Percentiles rank a stretch among this genome's conserved stretches.
These are phyloP conservation scores for Aphanomyces invadans DNA, from an alignment of 352 stramenopile genomes.

Conservation along the genomic window DNA sequence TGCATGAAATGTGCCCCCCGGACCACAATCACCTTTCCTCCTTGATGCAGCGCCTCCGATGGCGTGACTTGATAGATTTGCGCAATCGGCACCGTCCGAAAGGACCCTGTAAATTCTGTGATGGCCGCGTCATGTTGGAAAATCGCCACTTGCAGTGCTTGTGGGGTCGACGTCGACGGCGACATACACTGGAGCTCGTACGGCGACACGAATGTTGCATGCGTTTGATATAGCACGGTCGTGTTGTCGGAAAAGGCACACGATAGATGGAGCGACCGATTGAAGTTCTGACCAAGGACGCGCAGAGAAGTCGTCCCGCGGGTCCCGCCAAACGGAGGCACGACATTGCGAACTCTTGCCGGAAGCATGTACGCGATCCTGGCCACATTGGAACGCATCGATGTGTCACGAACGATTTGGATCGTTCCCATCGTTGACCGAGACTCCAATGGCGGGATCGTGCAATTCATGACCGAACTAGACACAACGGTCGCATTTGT, in stretches of 20 bases:
- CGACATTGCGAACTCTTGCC: conserved; percentile 32
- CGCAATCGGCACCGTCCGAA: not conserved
- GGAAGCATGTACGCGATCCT: conserved; percentile 35
- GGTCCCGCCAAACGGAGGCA: conserved; percentile 41
- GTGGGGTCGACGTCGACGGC: not conserved
- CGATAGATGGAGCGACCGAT: conserved; percentile 29
- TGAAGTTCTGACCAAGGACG: conserved; percentile 45
- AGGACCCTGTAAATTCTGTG: not conserved
- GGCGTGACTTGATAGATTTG: conserved; percentile 5
- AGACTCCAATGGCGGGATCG: not conserved
- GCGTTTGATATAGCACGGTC: conserved; percentile 5
- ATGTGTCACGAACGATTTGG: not conserved
- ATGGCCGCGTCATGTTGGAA: not conserved
- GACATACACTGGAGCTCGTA: conserved; percentile 9
- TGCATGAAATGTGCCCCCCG: conserved; percentile 44
- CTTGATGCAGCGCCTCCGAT: conserved; percentile 13
- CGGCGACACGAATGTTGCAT: conserved; percentile 16
- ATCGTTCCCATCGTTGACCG: not conserved
- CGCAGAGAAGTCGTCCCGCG: conserved; percentile 28
- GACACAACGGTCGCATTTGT: not conserved
- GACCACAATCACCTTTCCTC: conserved; percentile 40
- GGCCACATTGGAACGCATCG: conserved; percentile 22
- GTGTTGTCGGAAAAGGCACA: conserved; percentile 45
- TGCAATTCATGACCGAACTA: not conserved
- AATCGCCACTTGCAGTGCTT: not conserved